Evolutionary conservation across 2,329 filamentous ascomycete genomes (phyloP).

Genomic region (Claviceps maximensis): DNA sequence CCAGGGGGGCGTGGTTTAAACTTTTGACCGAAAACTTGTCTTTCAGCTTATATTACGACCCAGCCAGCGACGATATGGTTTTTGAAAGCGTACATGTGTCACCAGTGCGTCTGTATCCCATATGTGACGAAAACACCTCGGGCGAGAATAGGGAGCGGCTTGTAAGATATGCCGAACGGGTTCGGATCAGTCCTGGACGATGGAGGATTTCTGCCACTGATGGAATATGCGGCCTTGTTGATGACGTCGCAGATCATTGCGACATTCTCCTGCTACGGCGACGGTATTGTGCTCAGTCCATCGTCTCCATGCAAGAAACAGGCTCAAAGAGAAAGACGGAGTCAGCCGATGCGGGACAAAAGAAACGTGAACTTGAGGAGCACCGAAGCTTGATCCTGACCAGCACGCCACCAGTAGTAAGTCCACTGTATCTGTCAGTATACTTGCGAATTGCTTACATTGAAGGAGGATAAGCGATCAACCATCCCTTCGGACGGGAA

Average conservation of each 20-base stretch:
- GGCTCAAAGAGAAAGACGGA: neutral
- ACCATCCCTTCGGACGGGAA: neutral
- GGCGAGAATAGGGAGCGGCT: neutral
- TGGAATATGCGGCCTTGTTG: neutral
- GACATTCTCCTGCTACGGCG: neutral
- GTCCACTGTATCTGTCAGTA: neutral
- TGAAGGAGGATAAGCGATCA: neutral
- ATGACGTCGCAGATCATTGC: neutral
- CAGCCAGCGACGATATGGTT: neutral
- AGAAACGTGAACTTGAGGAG: neutral
- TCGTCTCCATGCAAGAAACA: neutral
- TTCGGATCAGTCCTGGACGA: neutral
- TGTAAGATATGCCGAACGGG: neutral
- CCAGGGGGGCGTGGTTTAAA: neutral
- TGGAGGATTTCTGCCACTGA: neutral
- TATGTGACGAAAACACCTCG: neutral
- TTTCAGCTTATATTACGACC: neutral
- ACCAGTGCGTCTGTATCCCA: neutral
- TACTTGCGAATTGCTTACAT: neutral
- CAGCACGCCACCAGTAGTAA: neutral
- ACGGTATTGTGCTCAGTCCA: neutral
- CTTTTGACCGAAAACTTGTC: neutral
- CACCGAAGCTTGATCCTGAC: neutral
- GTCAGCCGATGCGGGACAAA: neutral
- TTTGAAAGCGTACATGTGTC: neutral